phyloP scores from a whole-genome alignment of 2,329 filamentous ascomycete genomes.

The Botrytis squamosa region DNA sequence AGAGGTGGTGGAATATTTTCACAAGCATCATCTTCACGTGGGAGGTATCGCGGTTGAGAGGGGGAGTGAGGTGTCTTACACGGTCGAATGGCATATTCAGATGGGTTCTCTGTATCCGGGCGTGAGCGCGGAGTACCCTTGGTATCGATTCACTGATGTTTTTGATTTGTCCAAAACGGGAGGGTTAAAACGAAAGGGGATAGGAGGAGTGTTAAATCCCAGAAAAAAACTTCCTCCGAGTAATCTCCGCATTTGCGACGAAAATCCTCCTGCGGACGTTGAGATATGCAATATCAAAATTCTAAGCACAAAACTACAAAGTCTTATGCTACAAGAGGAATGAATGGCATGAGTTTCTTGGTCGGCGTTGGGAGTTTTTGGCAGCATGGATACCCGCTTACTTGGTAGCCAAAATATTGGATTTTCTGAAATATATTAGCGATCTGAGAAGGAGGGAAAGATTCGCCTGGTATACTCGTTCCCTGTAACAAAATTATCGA shows the following conservation, averaged over 20 bases:
- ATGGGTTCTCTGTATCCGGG: not conserved
- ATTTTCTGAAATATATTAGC: not conserved
- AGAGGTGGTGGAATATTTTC: conserved; percentile 2
- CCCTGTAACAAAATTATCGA: not conserved
- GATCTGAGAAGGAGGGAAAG: not conserved
- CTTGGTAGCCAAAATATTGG: not conserved
- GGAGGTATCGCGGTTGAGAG: not conserved
- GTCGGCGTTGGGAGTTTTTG: not conserved
- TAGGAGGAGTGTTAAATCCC: not conserved
- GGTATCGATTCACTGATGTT: not conserved
- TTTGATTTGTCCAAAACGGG: not conserved
- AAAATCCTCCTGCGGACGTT: not conserved
- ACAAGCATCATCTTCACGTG: not conserved
- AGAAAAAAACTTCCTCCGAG: not conserved
- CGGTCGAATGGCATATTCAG: not conserved
- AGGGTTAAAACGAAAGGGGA: not conserved
- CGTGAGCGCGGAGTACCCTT: not conserved
- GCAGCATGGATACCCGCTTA: not conserved
- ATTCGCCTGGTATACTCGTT: not conserved
- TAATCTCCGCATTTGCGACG: not conserved
- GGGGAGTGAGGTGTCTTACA: not conserved
- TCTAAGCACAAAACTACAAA: not conserved
- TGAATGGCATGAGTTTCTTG: not conserved
- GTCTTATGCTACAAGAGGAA: not conserved
- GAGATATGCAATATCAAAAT: not conserved